Base-by-base conservation (phyloP, 768 basidiomycete species). In the Rhizopogon rudus region DNA sequence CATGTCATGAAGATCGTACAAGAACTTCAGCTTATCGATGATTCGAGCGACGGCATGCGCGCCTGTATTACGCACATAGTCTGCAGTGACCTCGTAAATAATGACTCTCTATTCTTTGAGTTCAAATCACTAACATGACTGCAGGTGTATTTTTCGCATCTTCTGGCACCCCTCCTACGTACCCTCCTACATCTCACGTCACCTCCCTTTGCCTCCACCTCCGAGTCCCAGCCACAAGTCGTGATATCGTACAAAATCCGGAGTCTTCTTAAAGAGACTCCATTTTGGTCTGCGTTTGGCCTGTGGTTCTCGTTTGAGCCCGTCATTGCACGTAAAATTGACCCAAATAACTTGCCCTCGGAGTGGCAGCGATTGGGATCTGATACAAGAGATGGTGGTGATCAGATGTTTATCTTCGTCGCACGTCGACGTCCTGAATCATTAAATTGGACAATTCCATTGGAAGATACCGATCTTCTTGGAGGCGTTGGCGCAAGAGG, bases 111-210 rank as follows among this genome's bases (percentile, higher is more conserved):
- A 14, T 37, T 17, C 10, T 46, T 29, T 7, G 14, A 42, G 33
- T 16, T 55, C 31, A 35, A 25, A 35, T 42, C n/a, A 29, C 49
- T 48, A 16, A 58, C n/a, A 45, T 53, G 33, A 49, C 29, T 54
- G 8, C 60, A 93, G 88, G 81, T 95, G 12, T 95, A 95, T 69
- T 94, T 94, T 63, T 88, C 90, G 0, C 82, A 89, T 55, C 80
- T 95, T 1, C 76, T 91, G 10, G 88, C 83, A 0, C 88, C 88
- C 5, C 79, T 95, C 16, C 73, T 95, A 17, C 81, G 86, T 2
- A 83, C 87, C 2, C 75, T 95, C 12, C 71, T 96, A 3, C 79
- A 87, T 20, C 75, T 94, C 20, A 86, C 92, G 0, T 81, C 85
- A 1, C 75, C 74, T 5, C 71, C 78, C 0, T 81, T 78, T 57